Conservation (phyloP, 441 rosid genomes). For the Euphorbia corollata region DNA sequence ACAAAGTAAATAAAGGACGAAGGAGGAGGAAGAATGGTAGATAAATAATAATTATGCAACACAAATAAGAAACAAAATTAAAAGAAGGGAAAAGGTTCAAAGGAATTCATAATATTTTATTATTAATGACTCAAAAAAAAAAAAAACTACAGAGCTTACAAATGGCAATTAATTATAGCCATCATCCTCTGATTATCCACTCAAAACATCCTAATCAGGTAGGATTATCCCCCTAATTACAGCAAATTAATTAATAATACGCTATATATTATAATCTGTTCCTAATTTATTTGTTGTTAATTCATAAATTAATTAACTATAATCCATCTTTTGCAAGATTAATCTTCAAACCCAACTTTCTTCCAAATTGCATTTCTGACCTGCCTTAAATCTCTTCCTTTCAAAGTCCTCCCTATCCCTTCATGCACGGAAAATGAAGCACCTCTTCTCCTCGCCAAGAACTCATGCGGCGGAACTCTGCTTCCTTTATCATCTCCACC, state of each 20-base stretch:
- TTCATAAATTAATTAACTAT: not conserved
- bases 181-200: conserved; percentile 21
- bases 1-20: conserved; percentile 7
- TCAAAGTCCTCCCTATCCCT: conserved; percentile 76
- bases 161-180: not conserved
- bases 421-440: conserved; percentile 55
- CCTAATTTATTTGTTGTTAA: not conserved
- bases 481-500: conserved; percentile 24
- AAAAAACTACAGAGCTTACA: conserved; percentile 2
- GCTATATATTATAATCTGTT: not conserved
- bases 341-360: conserved; percentile 77
- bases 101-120: not conserved
- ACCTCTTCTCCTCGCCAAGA: conserved; percentile 49
- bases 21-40: no score
- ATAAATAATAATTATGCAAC: no score
- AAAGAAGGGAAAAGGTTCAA: not conserved
- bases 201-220: conserved; percentile 22
- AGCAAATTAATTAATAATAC: not conserved
- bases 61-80: no score
- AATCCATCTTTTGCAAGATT: not conserved
- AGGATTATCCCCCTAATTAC: conserved; percentile 1
- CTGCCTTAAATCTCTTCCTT: conserved; percentile 70
- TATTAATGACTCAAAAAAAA: not conserved
- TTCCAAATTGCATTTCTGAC: conserved; percentile 82
- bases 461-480: conserved; percentile 82